Evolutionary conservation across 352 stramenopile genomes (phyloP), one percentile per base, ranked within the genome.

Genomic region (Globisporangium polare): DNA sequence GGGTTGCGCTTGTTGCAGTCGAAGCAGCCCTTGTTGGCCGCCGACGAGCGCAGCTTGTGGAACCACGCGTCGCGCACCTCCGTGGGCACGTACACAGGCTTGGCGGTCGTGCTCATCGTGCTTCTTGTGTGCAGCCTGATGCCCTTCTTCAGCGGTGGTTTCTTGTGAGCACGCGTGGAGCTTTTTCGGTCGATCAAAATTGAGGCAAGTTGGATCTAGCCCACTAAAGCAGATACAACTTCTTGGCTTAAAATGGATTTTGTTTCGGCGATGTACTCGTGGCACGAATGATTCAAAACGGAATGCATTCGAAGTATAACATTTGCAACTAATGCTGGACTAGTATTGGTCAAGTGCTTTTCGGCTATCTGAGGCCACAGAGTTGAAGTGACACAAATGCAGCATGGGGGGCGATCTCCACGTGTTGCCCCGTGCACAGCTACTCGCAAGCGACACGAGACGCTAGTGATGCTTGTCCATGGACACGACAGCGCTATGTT

Each of bases 1-100:
- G 96, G 95, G 72, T 98, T 98, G 35, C 91, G 85, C 57, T 96
- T 96, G 66, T 89, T 95, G 78, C 96, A 99, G 79, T 99, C 96
- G 71, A 98, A 99, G 76, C 96, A 99, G 60, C 84, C 71, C 61
- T 96, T 96, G 64, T 96, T 96, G 52, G 87, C 87, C 22, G 76
- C 75, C 20, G 71, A 68, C 57, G 75, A 74, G 59, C 88, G 86
- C 55, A 95, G 69, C 67, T 89, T 92, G 50, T 95, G 87, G 74
- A 96, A 96, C 72, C 80, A 96, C 51, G 85, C 79, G 72, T 96
- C 85, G 53, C 87, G 85, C 50, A 88, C 72, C 46, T 81, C 69
- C 13, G 82, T 83, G 0, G 79, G 78, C 63, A 94, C 85, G 64
- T 91, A 95, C 68, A 77, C 69, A 42, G 82, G 69, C 69, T 89